Conservation (phyloP, 495 filamentous ascomycete genomes). For the Talaromyces thailandensis region DNA sequence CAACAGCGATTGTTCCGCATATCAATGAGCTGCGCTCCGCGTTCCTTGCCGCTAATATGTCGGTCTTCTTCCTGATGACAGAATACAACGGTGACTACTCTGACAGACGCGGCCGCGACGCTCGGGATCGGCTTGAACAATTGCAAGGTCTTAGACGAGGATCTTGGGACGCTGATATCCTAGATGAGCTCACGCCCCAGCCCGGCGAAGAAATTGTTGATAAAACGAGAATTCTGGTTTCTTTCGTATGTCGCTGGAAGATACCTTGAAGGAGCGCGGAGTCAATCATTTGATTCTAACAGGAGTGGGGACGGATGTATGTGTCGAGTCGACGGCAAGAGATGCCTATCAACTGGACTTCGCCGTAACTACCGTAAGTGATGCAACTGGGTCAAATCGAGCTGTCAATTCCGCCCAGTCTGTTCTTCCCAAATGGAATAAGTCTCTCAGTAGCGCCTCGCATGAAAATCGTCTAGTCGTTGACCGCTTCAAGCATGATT, state of each 20-base stretch:
- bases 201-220: constrained; percentile 10
- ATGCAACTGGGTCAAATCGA: constrained; percentile 10
- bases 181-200: constrained; percentile 11
- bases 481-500: no score
- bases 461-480: no score
- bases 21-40: constrained; percentile 15
- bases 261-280: constrained; percentile 11
- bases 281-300: constrained; percentile 16
- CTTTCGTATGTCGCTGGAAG: constrained; percentile 11
- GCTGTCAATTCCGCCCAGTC: neutral
- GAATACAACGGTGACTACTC: constrained; percentile 17
- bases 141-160: constrained; percentile 14
- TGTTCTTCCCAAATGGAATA: neutral
- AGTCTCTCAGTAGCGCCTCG: neutral
- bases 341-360: constrained; percentile 14
- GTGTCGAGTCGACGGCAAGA: constrained; percentile 18
- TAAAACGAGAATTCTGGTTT: constrained; percentile 17
- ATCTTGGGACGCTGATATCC: constrained; percentile 17
- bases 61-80: constrained; percentile 14
- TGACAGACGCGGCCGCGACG: constrained; percentile 10
- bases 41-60: constrained; percentile 10
- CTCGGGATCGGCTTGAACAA: constrained; percentile 7
- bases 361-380: constrained; percentile 13
- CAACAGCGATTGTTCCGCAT: constrained; percentile 15
- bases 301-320: constrained; percentile 17